Percentiles rank a stretch among this genome's conserved stretches.
Conservation (phyloP, 176 grass and related monocot genomes). For the Oryza coarctata region DNA sequence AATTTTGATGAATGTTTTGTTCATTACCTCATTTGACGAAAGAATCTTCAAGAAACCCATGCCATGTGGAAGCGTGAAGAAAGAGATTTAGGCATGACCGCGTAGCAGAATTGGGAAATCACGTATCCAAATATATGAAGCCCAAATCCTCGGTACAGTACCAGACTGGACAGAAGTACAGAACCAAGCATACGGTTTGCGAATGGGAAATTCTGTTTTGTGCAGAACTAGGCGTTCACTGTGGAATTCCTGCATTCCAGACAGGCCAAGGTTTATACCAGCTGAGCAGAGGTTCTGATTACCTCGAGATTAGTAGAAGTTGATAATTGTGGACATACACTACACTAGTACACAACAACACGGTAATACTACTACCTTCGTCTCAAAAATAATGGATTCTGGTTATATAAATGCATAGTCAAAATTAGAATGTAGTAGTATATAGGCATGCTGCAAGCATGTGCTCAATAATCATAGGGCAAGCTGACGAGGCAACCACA, state of each 20-base stretch:
- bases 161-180: no score
- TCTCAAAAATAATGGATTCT: no score
- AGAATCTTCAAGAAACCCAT: not conserved
- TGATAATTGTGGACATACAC: no score
- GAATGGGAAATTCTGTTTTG: not conserved
- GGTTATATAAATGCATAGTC: no score
- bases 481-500: slow-evolving; percentile 4
- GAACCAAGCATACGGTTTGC: not conserved
- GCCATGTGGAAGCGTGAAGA: not conserved
- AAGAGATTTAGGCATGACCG: not conserved
- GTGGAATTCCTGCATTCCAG: not conserved
- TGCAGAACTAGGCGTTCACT: not conserved
- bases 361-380: no score
- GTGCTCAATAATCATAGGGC: slow-evolving; percentile 17
- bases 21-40: not conserved
- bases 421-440: no score
- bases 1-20: not conserved
- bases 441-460: not conserved
- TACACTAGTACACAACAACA: no score
- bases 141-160: not conserved
- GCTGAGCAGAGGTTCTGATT: not conserved
- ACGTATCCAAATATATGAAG: not conserved
- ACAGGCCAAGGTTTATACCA: not conserved
- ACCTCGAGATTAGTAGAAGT: no score
- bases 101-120: not conserved